These are phyloP conservation scores for Pezicula rhizophila DNA, from an alignment of 2,329 filamentous ascomycete species.

Conservation along the genomic window DNA sequence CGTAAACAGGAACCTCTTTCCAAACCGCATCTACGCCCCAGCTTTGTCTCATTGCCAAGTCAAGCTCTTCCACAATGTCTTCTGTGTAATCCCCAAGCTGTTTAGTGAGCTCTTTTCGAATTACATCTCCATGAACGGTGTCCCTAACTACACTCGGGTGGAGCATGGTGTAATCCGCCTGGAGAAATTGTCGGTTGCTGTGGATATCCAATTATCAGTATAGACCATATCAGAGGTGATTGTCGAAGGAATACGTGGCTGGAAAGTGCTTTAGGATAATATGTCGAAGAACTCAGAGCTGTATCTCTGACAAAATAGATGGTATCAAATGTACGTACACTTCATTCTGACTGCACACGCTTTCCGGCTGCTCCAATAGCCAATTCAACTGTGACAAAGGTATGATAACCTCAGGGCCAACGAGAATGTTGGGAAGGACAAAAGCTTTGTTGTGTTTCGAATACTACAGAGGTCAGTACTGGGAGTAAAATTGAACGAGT, in stretches of 20 bases:
- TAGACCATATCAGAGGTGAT: too few relatives aligned
- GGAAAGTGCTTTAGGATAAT: too few relatives aligned
- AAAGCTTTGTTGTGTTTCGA: slow-evolving; percentile 36
- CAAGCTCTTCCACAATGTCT: slow-evolving; percentile 20
- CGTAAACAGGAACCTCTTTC: slow-evolving; percentile 19
- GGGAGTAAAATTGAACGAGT: not conserved
- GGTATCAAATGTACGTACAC: slow-evolving; percentile 12
- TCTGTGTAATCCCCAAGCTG: slow-evolving; percentile 18
- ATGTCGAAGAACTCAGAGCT: too few relatives aligned
- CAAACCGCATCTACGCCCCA: slow-evolving; percentile 22
- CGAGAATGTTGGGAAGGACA: slow-evolving; percentile 34
- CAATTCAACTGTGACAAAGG: slow-evolving; percentile 34
- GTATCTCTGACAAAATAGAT: too few relatives aligned
- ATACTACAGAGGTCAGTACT: slow-evolving; percentile 27
- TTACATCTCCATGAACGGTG: slow-evolving; percentile 30
- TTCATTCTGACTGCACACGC: slow-evolving; percentile 26
- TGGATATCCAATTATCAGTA: too few relatives aligned
- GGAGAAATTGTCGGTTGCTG: slow-evolving; percentile 31
- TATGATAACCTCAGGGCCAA: slow-evolving; percentile 36
- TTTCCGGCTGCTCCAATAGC: slow-evolving; percentile 34
- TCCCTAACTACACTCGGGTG: slow-evolving; percentile 15
- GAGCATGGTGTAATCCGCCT: slow-evolving; percentile 29
- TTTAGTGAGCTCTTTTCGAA: slow-evolving; percentile 30
- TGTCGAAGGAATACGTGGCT: too few relatives aligned
- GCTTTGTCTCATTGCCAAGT: slow-evolving; percentile 17